Evolutionary conservation across 2,329 filamentous ascomycete genomes (phyloP).

Genomic region (Onygenales sp.): DNA sequence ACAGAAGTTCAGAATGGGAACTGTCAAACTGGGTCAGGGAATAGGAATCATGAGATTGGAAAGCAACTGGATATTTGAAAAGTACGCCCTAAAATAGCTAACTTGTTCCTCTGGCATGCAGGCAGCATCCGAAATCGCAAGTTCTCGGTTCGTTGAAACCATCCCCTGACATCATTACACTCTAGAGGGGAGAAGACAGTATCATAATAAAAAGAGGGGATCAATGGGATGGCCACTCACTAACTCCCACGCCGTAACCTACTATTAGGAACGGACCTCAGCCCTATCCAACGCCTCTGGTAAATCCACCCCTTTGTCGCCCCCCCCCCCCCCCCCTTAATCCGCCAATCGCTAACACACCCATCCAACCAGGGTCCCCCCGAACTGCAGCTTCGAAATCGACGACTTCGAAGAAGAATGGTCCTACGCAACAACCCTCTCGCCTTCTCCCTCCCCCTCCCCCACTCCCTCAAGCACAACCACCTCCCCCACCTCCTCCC

Average conservation of each 20-base stretch:
- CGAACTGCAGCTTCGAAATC: constrained; percentile 19
- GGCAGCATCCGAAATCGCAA: constrained; percentile 5
- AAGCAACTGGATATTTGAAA: neutral
- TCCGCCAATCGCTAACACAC: neutral
- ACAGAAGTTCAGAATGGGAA: neutral
- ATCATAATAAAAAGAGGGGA: neutral
- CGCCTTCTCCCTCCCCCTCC: neutral
- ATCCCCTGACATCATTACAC: neutral
- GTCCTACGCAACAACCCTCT: constrained; percentile 9
- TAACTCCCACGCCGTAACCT: neutral
- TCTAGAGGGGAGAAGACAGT: too few species aligned
- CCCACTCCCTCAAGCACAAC: neutral
- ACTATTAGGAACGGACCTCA: constrained; percentile 8
- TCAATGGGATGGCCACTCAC: neutral
- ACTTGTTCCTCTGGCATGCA: neutral
- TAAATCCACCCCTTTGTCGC: neutral
- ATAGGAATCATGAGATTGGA: neutral
- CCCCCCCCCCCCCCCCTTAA: neutral
- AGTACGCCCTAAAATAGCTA: neutral
- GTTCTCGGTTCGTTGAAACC: constrained; percentile 7
- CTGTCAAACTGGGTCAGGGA: neutral
- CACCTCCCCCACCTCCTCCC: neutral
- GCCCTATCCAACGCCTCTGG: constrained; percentile 10
- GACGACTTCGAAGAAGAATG: constrained; percentile 21
- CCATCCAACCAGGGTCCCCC: constrained; percentile 13